Base-by-base conservation (phyloP, 148 eudicot genomes). In the Chenopodium formosanum region DNA sequence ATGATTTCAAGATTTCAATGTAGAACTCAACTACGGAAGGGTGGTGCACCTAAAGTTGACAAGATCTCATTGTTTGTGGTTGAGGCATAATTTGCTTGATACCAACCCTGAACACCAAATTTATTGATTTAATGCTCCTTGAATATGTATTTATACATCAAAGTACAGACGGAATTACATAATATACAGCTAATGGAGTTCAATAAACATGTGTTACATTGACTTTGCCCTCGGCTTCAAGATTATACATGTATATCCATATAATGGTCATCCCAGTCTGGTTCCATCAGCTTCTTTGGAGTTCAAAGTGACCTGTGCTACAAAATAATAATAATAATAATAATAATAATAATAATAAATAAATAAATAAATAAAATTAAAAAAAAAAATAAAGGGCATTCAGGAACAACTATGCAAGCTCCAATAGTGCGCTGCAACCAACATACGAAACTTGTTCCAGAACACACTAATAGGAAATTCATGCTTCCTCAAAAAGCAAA, bases 141-240 rank as follows among this genome's bases (percentile, higher is more conserved):
- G 75, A 74, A 65, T 79, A 78, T 72, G 75, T 66, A 74, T 31
- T 79, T 83, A 32, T 58, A 73, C 78, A 79, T 9, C 47, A 37
- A 66, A 65, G 40, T 63, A 52, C 3, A 79, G 14, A 80, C 56
- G 85, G 34, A 65, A 73, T 40, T 64, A 78, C 85, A 79, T 74
- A 83, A 79, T 74, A 83, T 56, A 79, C 82, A 79, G 29, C 47
- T 32, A 65, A 73, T 73, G 60, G 69, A 78, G 69, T 66, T 83
- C 25, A 65, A 32, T 73, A 79, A 73, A 40, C 79, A 50, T 48
- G 69, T 83, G 32, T 40, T 76, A n/a, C 67, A 12, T 40, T n/a
- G 68, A 70, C 63, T 56, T 16, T 62, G 44, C 63, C 58, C 19
- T 63, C n/a, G 58, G 23, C 34, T 34, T 72, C 73, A 17, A 77